These are phyloP conservation scores for Sugiyamaella qingdaonensis DNA, from an alignment of 805 yeast species.

Conservation along the genomic window DNA sequence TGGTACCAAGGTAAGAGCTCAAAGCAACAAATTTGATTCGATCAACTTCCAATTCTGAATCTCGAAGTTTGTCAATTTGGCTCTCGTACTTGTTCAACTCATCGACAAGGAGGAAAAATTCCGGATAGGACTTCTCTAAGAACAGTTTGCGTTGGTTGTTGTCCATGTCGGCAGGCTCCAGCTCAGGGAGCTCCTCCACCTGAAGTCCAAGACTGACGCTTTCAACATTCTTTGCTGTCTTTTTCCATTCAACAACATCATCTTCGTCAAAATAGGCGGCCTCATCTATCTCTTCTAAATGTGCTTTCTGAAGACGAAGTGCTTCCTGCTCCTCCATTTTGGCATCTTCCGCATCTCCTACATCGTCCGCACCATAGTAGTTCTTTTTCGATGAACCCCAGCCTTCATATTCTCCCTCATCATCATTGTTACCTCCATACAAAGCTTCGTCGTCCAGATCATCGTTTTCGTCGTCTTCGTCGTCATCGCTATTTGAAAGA, in stretches of 20 bases:
- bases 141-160: conserved; percentile 49
- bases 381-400: conserved; percentile 48
- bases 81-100: conserved; percentile 48
- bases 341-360: conserved; percentile 32
- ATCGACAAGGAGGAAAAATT: conserved; percentile 68
- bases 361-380: conserved; percentile 33
- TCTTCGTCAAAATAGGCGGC: conserved; percentile 76
- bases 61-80: conserved; percentile 22
- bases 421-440: conserved; percentile 32
- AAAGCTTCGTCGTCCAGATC: conserved; percentile 48
- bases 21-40: conserved; percentile 63
- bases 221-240: conserved; percentile 46
- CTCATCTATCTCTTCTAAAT: conserved; percentile 59
- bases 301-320: conserved; percentile 73
- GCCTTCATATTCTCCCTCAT: conserved; percentile 34
- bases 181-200: conserved; percentile 34
- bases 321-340: conserved; percentile 85
- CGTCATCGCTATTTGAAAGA: conserved; percentile 36
- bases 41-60: conserved; percentile 13
- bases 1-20: conserved; percentile 72
- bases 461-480: conserved; percentile 42
- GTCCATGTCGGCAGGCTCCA: conserved; percentile 49
- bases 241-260: conserved; percentile 73
- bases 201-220: conserved; percentile 22
- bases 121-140: conserved; percentile 69